Conservation (phyloP, 371 early-diverging fungal species). For the Mortierella sp. region DNA sequence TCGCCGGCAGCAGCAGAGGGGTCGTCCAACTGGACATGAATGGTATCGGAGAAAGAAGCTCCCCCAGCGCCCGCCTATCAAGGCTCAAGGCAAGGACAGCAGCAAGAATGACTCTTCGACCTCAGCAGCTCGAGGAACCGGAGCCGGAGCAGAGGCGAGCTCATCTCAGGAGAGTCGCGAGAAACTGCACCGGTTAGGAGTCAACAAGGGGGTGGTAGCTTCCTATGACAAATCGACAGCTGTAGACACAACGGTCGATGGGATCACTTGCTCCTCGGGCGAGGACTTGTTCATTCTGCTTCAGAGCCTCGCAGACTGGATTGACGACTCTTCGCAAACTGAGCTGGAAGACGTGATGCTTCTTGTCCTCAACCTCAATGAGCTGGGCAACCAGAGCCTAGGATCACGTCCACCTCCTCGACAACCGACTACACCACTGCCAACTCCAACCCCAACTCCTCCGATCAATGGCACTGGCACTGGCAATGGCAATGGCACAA, state of each 20-base stretch:
- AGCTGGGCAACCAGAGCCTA: constrained; percentile 20
- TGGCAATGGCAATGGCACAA: not conserved
- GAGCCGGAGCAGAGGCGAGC: no score
- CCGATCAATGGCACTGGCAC: constrained; percentile 4
- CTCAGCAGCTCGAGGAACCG: not conserved
- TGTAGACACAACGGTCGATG: constrained; percentile 28
- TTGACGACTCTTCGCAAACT: constrained; percentile 9
- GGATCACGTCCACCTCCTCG: constrained; percentile 11
- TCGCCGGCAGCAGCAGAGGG: not conserved
- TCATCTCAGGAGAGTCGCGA: not conserved
- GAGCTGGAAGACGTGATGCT: constrained; percentile 37
- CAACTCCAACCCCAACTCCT: not conserved
- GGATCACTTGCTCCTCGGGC: constrained; percentile 47
- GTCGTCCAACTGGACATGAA: constrained; percentile 2
- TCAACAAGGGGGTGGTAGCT: constrained; percentile 27
- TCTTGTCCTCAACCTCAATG: constrained; percentile 45
- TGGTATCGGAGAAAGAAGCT: constrained; percentile 26
- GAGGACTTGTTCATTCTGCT: constrained; percentile 36
- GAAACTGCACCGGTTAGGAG: constrained; percentile 7
- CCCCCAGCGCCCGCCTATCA: constrained; percentile 9
- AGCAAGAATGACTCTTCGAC: not conserved
- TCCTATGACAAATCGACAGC: constrained; percentile 21
- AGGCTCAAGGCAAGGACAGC: not conserved
- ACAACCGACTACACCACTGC: no score
- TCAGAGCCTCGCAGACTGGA: constrained; percentile 26